A percentile compares a stretch with the other conserved stretches of the same genome.
These are phyloP conservation scores for Pouteria campechiana DNA, from an alignment of 179 eudicot species.

Conservation along the genomic window DNA sequence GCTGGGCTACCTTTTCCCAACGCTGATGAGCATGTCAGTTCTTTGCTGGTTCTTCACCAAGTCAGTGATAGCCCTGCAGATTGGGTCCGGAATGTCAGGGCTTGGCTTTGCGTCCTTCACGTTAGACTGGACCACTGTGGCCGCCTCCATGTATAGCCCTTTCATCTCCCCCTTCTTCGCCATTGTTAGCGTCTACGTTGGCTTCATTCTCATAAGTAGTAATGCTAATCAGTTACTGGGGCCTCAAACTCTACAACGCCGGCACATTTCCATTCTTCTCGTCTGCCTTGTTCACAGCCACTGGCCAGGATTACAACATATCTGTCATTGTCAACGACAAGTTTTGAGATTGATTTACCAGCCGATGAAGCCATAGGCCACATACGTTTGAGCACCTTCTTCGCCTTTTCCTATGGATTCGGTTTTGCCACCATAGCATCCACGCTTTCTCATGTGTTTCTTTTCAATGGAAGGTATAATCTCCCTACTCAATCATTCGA, in stretches of 20 bases:
- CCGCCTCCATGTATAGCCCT: constrained; percentile 72
- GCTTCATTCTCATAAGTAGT: constrained; percentile 43
- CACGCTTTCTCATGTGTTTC: background rate
- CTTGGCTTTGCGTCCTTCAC: constrained; percentile 79
- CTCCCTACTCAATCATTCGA: no score
- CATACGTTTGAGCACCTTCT: constrained; percentile 1
- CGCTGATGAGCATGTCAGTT: constrained; percentile 73
- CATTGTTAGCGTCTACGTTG: constrained; percentile 52
- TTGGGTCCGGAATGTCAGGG: constrained; percentile 84
- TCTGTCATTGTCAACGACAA: constrained; percentile 52
- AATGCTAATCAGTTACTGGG: constrained; percentile 77
- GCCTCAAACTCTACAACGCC: constrained; percentile 52
- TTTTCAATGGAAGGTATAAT: constrained; percentile 1
- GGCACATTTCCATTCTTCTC: constrained; percentile 67
- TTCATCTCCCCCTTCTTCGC: constrained; percentile 79
- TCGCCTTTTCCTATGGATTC: background rate
- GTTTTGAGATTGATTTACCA: constrained; percentile 13
- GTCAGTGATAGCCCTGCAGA: constrained; percentile 85
- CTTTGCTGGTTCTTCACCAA: constrained; percentile 68
- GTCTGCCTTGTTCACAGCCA: constrained; percentile 52
- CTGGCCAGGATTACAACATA: constrained; percentile 57
- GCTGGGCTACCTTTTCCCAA: constrained; percentile 76
- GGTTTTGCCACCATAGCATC: background rate
- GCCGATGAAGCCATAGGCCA: background rate
- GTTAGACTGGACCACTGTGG: constrained; percentile 70